Evolutionary conservation across 2,329 filamentous ascomycete genomes (phyloP).

Genomic region (Gnomoniopsis sp.): DNA sequence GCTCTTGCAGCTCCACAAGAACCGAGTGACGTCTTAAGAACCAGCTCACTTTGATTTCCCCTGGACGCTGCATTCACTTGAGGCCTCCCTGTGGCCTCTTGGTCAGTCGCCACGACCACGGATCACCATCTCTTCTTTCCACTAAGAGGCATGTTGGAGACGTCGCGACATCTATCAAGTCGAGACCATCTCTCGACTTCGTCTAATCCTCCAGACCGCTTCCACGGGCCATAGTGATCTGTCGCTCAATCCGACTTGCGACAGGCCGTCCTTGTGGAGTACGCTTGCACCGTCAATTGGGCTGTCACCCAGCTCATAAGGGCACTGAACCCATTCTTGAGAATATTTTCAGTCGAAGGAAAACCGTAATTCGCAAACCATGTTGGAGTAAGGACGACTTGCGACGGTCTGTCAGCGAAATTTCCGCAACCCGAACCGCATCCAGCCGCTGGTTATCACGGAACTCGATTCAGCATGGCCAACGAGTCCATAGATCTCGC

Average conservation of each 20-base stretch:
- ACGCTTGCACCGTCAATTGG: background rate
- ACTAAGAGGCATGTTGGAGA: conserved; percentile 15
- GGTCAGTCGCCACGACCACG: background rate
- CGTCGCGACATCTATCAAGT: background rate
- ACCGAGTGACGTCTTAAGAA: background rate
- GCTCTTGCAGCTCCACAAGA: background rate
- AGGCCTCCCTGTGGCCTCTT: background rate
- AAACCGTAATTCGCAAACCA: conserved; percentile 5
- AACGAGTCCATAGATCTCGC: conserved; percentile 4
- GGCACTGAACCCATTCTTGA: background rate
- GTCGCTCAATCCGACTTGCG: background rate
- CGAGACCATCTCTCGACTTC: conserved; percentile 8
- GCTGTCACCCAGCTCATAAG: background rate
- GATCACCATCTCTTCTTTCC: background rate
- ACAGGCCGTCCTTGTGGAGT: background rate
- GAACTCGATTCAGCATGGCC: conserved; percentile 7
- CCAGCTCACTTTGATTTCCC: background rate
- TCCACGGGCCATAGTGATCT: background rate
- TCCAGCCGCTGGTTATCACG: background rate
- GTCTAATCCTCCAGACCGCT: background rate
- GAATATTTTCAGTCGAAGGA: background rate
- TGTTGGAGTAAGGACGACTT: conserved; percentile 1
- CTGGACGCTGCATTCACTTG: background rate
- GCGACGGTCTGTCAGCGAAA: conserved; percentile 6
- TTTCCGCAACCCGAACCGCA: background rate